Evolutionary conservation across 139 green algal genomes (phyloP), one percentile per base, ranked within the genome.

Genomic region (Microglena sp.): DNA sequence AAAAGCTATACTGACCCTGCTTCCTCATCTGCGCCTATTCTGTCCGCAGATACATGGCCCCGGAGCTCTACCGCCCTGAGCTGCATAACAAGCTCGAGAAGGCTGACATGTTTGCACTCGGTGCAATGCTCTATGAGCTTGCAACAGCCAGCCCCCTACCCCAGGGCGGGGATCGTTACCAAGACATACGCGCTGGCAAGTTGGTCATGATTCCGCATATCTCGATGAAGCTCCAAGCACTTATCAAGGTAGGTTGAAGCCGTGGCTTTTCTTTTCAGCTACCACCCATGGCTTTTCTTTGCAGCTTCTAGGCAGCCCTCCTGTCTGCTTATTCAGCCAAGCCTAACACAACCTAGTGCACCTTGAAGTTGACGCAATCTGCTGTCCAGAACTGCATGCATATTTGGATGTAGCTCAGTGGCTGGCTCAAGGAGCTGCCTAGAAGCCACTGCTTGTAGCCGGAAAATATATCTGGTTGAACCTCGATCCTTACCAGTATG

Each of bases 21-120:
- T n/a, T n/a, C n/a, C n/a, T n/a, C n/a, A n/a, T n/a, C n/a, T n/a
- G n/a, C n/a, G n/a, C n/a, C n/a, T n/a, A n/a, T n/a, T n/a, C n/a
- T n/a, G n/a, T n/a, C n/a, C n/a, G 50, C 79, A 85, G 90, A 56
- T 97, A 97, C 78, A 60, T 95, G 26, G 70, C 91, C 0, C 60
- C 66, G 2, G 92, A 97, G 82, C 59, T 95, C 32, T 68, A 97
- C 29, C 86, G 87, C 30, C 74, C 33, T 5, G 28, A 89, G 58
- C 70, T 67, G 29, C 43, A 56, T 21, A 32, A 35, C 2, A 24
- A 72, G 1, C 79, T 96, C 5, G 82, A 91, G 65, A 89, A 89
- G 62, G 80, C 88, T 8, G 92, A 97, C 77, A 90, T 97, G 64
- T 97, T 95, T 71, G 79, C 85, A 30, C 75, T 97, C 44, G 92